Conservation (phyloP, 208 protist species). For the Trypanosoma theileri region DNA sequence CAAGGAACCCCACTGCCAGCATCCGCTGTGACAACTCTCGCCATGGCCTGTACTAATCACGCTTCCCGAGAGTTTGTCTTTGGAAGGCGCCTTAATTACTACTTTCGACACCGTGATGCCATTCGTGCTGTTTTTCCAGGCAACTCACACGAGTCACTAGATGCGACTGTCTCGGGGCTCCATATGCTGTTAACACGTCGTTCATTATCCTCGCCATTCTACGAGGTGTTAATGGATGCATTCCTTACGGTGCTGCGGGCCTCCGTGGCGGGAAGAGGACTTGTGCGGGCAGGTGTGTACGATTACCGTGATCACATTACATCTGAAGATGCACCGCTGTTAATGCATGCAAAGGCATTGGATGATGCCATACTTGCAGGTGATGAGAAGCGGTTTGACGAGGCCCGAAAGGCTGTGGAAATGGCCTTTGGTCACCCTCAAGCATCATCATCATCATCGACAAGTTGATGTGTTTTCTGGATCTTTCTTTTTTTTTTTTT, state of each 20-base stretch:
- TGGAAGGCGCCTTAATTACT: constrained; percentile 73
- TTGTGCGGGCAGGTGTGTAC: constrained; percentile 70
- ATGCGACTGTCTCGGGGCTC: constrained; percentile 60
- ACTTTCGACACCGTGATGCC: constrained; percentile 70
- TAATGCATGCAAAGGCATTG: constrained; percentile 50
- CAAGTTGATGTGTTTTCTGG: not conserved
- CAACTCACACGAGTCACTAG: constrained; percentile 23
- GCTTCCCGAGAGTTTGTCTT: constrained; percentile 77
- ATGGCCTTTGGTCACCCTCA: constrained; percentile 30
- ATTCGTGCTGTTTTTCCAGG: constrained; percentile 57
- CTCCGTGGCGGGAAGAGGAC: constrained; percentile 53
- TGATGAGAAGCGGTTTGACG: constrained; percentile 55
- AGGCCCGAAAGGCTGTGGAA: constrained; percentile 51
- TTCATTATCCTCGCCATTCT: constrained; percentile 56
- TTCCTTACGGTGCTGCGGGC: constrained; percentile 80
- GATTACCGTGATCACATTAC: constrained; percentile 40
- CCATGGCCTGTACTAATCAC: constrained; percentile 58
- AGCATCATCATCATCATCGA: not conserved
- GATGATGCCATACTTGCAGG: constrained; percentile 74
- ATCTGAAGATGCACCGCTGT: constrained; percentile 28
- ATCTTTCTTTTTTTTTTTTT: constrained; percentile 24
- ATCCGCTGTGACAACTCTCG: constrained; percentile 42
- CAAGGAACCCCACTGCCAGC: constrained; percentile 54
- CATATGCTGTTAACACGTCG: constrained; percentile 45
- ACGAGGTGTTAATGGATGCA: constrained; percentile 84